Base-by-base conservation (phyloP, 2,329 filamentous ascomycete species). In the Colletotrichum sp. region DNA sequence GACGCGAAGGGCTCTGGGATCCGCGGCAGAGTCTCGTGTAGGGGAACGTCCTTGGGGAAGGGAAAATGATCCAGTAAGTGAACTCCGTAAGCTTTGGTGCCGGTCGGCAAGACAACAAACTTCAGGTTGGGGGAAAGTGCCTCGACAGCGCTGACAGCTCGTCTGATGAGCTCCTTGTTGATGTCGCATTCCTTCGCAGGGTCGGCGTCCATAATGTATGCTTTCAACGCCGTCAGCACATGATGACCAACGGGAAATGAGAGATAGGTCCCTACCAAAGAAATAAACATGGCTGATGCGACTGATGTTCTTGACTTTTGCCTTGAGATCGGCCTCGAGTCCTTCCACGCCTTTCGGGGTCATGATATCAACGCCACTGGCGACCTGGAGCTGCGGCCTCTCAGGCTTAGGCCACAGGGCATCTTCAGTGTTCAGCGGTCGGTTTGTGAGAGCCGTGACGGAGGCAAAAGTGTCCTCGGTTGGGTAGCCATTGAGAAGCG, bases 381-480 rank as follows among this genome's bases (percentile, higher is more conserved):
- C 80, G 30, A 84, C 76, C 32, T 83, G 79, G 14, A 85, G 80
- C 76, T 84, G 83, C 7, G 77, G 39, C 16, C 79, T 81, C 10
- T 75, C 36, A 4, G 39, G 36, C 14, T 36, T 63, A 3, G 83
- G 81, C 83, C 82, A 84, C 52, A 81, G 78, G 12, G 81, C 78
- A 18, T 77, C 77, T 55, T 82, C 79, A 14, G 78, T 32, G 16
- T 72, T 78, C 55, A 84, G 73, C 4, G 87, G 86, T 24, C 87
- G 82, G 74, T 89, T 89, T 3, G 87, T 87, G 64, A 89, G 83
- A 9, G 87, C 88, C 14, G 86, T 86, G 7, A 89, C 85, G 39
- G 84, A 86, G 28, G 79, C 82, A 78, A 88, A 89, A 6, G 80
- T 82, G 70, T 85, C 83, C n/a, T 84, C 82, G 26, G 81, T 82